Evolutionary conservation across 495 filamentous ascomycete species (phyloP).

Genomic region (Schizothecium vesticola): DNA sequence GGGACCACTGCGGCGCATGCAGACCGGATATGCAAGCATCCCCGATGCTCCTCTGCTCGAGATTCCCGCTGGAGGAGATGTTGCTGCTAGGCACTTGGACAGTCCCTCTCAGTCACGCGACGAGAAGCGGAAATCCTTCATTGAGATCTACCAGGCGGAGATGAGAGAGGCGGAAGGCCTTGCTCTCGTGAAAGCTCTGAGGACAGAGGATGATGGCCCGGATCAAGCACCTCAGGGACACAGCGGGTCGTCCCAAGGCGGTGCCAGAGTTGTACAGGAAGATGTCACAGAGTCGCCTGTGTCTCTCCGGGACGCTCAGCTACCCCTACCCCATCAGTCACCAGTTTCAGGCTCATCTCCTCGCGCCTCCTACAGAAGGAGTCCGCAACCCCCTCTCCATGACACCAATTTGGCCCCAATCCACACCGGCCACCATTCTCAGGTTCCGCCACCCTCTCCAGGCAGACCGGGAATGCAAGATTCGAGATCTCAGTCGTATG

Average conservation of each 20-base stretch:
- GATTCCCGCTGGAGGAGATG: slow-evolving; percentile 25
- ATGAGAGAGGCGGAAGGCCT: slow-evolving; percentile 69
- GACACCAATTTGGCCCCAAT: neutral
- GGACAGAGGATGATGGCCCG: slow-evolving; percentile 28
- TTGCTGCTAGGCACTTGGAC: slow-evolving; percentile 30
- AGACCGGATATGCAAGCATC: slow-evolving; percentile 42
- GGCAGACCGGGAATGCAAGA: slow-evolving; percentile 11
- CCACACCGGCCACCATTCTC: neutral
- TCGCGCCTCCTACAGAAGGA: neutral
- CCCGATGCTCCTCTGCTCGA: slow-evolving; percentile 23
- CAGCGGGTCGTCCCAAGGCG: slow-evolving; percentile 15
- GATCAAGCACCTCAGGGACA: slow-evolving; percentile 5
- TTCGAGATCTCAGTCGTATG: slow-evolving; percentile 4
- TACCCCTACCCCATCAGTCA: neutral
- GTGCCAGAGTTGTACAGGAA: slow-evolving; percentile 6
- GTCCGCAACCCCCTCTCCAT: neutral
- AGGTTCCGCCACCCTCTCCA: slow-evolving; percentile 7
- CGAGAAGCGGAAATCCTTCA: slow-evolving; percentile 44
- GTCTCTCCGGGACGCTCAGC: slow-evolving; percentile 6
- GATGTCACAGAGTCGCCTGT: slow-evolving; percentile 25
- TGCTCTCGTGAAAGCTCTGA: slow-evolving; percentile 53
- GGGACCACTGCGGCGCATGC: slow-evolving; percentile 39
- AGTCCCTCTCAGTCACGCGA: slow-evolving; percentile 26
- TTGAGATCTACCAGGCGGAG: slow-evolving; percentile 58
- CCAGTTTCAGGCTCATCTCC: neutral